Evolutionary conservation across 805 yeast genomes (phyloP).

Genomic region (Metschnikowia borealis): DNA sequence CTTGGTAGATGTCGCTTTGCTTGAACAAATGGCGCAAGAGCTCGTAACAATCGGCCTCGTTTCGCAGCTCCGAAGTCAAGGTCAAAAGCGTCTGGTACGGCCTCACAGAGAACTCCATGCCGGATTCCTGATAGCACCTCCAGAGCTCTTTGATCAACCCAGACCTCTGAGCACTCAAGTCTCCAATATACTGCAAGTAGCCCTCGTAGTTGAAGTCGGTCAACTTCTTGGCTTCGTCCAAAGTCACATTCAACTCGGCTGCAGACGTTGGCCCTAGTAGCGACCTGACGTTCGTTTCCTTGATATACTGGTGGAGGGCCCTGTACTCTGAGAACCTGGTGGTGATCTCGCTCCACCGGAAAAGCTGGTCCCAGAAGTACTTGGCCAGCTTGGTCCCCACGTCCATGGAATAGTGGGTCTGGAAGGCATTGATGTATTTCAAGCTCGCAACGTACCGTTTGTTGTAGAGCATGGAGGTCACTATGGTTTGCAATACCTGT

Average conservation of each 20-base stretch:
- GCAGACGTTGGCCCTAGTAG: constrained; percentile 9
- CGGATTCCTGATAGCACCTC: constrained; percentile 28
- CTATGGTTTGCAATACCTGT: constrained; percentile 25
- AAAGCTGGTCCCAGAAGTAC: constrained; percentile 34
- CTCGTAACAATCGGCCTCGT: constrained; percentile 19
- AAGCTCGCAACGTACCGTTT: constrained; percentile 29
- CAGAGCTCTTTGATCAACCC: constrained; percentile 30
- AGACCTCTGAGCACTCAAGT: constrained; percentile 24
- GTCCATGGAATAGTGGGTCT: constrained; percentile 25
- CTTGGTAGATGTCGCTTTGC: constrained; percentile 12
- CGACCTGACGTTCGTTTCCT: constrained; percentile 14
- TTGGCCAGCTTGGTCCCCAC: constrained; percentile 16
- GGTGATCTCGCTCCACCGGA: constrained; percentile 36
- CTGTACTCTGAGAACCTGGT: constrained; percentile 27
- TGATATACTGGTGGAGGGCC: constrained; percentile 27
- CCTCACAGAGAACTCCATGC: constrained; percentile 21
- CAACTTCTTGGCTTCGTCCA: constrained; percentile 28
- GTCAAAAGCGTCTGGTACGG: constrained; percentile 24
- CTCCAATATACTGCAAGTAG: constrained; percentile 25
- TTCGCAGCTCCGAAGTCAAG: constrained; percentile 22
- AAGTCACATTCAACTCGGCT: constrained; percentile 7
- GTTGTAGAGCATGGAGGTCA: constrained; percentile 32
- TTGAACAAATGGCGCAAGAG: constrained; percentile 17
- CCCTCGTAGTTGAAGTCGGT: constrained; percentile 39
- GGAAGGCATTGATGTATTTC: constrained; percentile 34